These are phyloP conservation scores for Plectosphaerella plurivora DNA, from an alignment of 2,329 filamentous ascomycete species.

Conservation along the genomic window DNA sequence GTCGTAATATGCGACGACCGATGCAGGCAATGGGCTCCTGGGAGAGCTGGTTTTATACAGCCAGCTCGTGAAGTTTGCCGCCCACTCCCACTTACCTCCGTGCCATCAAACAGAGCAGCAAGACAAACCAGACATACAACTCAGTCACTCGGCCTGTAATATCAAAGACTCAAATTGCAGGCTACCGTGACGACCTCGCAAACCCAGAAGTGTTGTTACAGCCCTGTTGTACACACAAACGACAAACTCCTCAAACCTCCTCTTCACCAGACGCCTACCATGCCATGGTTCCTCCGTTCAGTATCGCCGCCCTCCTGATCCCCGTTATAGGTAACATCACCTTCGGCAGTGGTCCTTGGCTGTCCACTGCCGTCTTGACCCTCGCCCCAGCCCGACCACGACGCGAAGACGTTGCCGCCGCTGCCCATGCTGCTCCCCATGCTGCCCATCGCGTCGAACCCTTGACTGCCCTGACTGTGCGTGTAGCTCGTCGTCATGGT, in stretches of 20 bases:
- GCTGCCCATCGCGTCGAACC: not conserved
- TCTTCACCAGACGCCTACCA: constrained; percentile 11
- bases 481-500: constrained; percentile 9
- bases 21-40: too few relatives aligned
- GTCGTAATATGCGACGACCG: too few relatives aligned
- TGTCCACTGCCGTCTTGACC: not conserved
- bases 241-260: not conserved
- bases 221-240: not conserved
- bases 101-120: not conserved
- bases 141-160: too few relatives aligned
- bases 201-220: not conserved
- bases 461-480: not conserved
- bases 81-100: not conserved
- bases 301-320: constrained; percentile 3
- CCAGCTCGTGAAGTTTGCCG: too few relatives aligned
- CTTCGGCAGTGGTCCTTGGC: not conserved
- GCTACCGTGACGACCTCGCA: not conserved
- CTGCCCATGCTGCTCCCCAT: not conserved
- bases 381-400: not conserved
- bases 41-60: too few relatives aligned
- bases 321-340: not conserved
- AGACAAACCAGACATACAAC: too few relatives aligned
- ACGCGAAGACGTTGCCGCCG: not conserved
- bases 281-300: constrained; percentile 6
- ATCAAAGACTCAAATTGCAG: too few relatives aligned